phyloP scores from a whole-genome alignment of 192 early-diverging fungal species.

The Cladochytrium replicatum region DNA sequence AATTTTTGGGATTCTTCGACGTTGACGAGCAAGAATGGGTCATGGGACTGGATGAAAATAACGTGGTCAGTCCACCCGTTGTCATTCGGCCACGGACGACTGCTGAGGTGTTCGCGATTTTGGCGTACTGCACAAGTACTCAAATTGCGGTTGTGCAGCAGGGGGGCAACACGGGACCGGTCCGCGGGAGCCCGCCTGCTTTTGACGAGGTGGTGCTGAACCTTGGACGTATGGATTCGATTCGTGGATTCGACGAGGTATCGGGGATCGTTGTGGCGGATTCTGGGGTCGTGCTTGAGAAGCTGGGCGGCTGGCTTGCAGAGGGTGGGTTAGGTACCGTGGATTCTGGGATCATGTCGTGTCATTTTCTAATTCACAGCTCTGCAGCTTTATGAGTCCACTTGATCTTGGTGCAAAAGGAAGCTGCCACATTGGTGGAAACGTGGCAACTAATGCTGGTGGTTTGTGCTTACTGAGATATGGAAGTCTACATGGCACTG shows the following conservation, averaged over 20 bases:
- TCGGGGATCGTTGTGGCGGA: conserved; percentile 82
- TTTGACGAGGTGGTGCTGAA: conserved; percentile 91
- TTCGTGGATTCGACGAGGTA: conserved; percentile 36
- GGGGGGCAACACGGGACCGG: conserved; percentile 95
- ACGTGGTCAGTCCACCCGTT: conserved; percentile 64
- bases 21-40: no score
- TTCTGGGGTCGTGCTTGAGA: conserved; percentile 86
- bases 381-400: conserved; percentile 3
- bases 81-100: conserved; percentile 83
- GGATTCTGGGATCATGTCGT: no score
- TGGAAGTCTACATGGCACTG: conserved; percentile 92
- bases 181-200: conserved; percentile 88
- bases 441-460: conserved; percentile 98
- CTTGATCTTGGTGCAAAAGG: conserved; percentile 46
- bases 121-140: conserved; percentile 79
- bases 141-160: conserved; percentile 89
- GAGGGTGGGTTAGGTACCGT: no score
- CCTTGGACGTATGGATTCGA: conserved; percentile 63
- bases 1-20: no score
- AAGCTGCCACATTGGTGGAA: conserved; percentile 97
- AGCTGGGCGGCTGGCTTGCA: conserved; percentile 73
- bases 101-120: conserved; percentile 67
- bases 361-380: neutral
- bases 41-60: conserved; percentile 92
- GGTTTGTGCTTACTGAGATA: conserved; percentile 89